Conservation (phyloP, 2,329 filamentous ascomycete species). For the Talaromyces verruculosus region DNA sequence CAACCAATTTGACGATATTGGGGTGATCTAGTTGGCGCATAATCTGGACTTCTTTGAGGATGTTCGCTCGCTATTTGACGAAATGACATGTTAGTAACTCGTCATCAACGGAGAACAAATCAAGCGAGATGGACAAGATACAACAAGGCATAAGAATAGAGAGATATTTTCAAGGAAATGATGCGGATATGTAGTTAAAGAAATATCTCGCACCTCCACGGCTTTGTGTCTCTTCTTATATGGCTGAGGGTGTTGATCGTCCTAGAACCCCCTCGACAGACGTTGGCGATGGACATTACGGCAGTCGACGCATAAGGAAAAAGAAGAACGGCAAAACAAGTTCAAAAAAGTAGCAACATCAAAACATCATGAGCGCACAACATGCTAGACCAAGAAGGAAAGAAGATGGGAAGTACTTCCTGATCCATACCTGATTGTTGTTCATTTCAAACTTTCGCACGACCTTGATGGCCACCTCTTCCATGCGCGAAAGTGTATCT, state of each 20-base stretch:
- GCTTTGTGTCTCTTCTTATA: slow-evolving; percentile 93
- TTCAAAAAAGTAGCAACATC: slow-evolving; percentile 28
- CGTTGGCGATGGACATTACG: slow-evolving; percentile 50
- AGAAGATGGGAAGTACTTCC: slow-evolving; percentile 19
- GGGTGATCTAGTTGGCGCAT: slow-evolving; percentile 97
- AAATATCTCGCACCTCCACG: slow-evolving; percentile 78
- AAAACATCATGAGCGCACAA: slow-evolving; percentile 31
- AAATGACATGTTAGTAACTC: slow-evolving; percentile 30
- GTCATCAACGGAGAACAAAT: slow-evolving; percentile 4
- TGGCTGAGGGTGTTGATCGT: slow-evolving; percentile 65
- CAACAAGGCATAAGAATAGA: slow-evolving; percentile 13
- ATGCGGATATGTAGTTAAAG: slow-evolving; percentile 9
- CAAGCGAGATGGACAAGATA: slow-evolving; percentile 7
- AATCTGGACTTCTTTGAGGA: slow-evolving; percentile 97
- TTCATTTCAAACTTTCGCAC: slow-evolving; percentile 99
- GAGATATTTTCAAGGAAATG: slow-evolving; percentile 26
- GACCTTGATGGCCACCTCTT: slow-evolving; percentile 94
- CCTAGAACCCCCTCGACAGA: slow-evolving; percentile 58
- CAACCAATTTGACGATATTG: slow-evolving; percentile 90
- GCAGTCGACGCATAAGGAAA: slow-evolving; percentile 30
- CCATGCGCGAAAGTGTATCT: slow-evolving; percentile 68
- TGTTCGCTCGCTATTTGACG: slow-evolving; percentile 76
- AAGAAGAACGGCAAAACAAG: not conserved
- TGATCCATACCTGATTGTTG: slow-evolving; percentile 84
- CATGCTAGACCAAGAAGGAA: slow-evolving; percentile 18